These are phyloP conservation scores for Glebionis coronaria DNA, from an alignment of 129 eudicot genomes.

Conservation along the genomic window DNA sequence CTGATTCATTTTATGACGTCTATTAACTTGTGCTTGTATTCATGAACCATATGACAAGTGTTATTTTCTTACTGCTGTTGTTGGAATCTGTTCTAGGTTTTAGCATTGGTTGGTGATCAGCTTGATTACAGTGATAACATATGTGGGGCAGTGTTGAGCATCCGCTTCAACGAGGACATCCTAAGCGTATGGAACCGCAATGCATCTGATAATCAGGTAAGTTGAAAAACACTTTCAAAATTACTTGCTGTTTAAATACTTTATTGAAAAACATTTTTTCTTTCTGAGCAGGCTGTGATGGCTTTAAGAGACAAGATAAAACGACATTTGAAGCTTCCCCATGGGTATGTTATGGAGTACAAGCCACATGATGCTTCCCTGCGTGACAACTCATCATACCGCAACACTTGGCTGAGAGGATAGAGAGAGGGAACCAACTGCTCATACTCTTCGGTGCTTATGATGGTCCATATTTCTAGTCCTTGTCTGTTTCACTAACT, in stretches of 20 bases:
- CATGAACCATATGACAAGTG: neutral
- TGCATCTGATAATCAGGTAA: constrained; percentile 90
- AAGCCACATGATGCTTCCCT: constrained; percentile 91
- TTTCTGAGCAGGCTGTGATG: constrained; percentile 75
- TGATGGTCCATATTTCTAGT: constrained; percentile 11
- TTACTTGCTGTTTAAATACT: neutral
- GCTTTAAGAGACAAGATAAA: constrained; percentile 82
- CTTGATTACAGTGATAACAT: constrained; percentile 87
- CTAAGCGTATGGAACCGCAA: constrained; percentile 95
- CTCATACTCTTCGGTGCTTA: constrained; percentile 14
- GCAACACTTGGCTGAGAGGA: constrained; percentile 95
- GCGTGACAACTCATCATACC: constrained; percentile 90
- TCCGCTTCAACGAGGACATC: constrained; percentile 91
- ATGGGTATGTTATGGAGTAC: constrained; percentile 95
- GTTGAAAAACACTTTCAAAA: neutral
- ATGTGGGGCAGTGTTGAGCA: constrained; percentile 83
- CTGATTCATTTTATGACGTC: too few species aligned
- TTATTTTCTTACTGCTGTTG: neutral
- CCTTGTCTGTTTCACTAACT: constrained; percentile 5
- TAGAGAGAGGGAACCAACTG: constrained; percentile 26
- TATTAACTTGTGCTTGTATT: neutral
- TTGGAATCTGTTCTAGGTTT: constrained; percentile 47
- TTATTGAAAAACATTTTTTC: neutral
- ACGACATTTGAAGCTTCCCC: constrained; percentile 92
- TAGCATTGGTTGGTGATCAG: constrained; percentile 93